Evolutionary conservation across 352 stramenopile species (phyloP).

Genomic region (Pilasporangium apinafurcum): DNA sequence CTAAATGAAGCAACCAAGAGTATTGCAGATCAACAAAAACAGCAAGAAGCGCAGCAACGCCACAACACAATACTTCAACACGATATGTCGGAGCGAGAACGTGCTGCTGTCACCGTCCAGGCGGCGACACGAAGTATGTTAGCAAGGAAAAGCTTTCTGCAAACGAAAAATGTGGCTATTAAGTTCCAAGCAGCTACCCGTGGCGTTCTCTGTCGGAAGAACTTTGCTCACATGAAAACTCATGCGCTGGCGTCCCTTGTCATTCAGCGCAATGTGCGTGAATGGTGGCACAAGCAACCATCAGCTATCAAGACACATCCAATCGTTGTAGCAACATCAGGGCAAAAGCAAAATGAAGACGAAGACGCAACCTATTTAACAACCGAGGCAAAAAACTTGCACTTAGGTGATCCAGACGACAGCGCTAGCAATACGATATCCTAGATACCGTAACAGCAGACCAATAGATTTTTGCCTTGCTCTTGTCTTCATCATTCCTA

Average conservation of each 20-base stretch:
- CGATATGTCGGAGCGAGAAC: conserved; percentile 50
- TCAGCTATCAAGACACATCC: conserved; percentile 3
- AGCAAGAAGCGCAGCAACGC: conserved; percentile 21
- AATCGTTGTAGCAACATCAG: neutral
- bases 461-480: neutral
- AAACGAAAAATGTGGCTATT: conserved; percentile 82
- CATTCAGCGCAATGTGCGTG: conserved; percentile 81
- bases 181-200: conserved; percentile 81
- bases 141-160: conserved; percentile 73
- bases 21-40: conserved; percentile 54
- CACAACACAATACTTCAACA: conserved; percentile 11
- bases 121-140: conserved; percentile 81
- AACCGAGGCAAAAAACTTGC: no score
- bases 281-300: conserved; percentile 76
- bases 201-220: conserved; percentile 76
- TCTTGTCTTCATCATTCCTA: conserved; percentile 6
- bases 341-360: no score
- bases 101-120: conserved; percentile 79
- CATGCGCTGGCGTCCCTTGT: conserved; percentile 77
- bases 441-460: no score
- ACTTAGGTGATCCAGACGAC: no score
- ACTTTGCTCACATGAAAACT: conserved; percentile 84
- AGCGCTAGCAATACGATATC: no score
- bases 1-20: conserved; percentile 67
- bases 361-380: no score